Percentiles rank a stretch among this genome's conserved stretches.
Conservation (phyloP, 495 filamentous ascomycete genomes). For the Xylaria grammica region DNA sequence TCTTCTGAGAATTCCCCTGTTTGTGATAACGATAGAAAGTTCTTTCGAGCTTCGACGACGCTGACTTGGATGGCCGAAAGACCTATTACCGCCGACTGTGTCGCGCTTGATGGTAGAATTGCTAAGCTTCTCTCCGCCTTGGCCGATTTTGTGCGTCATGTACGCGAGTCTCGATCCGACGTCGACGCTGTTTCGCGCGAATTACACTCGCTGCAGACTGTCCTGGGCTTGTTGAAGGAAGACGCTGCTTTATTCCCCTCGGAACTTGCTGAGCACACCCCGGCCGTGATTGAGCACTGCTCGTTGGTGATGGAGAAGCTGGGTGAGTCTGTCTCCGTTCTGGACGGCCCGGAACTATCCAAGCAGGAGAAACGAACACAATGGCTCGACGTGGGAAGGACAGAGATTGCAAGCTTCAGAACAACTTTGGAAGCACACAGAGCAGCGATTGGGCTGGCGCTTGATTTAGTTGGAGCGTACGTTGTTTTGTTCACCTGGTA, state of each 20-base stretch:
- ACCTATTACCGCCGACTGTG: constrained; percentile 50
- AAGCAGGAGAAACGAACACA: constrained; percentile 46
- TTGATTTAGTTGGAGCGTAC: constrained; percentile 49
- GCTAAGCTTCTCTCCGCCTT: constrained; percentile 36
- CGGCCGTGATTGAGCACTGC: constrained; percentile 43
- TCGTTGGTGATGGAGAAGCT: constrained; percentile 43
- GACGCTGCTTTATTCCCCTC: constrained; percentile 47
- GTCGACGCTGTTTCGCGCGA: constrained; percentile 53
- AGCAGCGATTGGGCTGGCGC: constrained; percentile 44
- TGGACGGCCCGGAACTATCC: constrained; percentile 37
- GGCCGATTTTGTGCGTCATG: constrained; percentile 47
- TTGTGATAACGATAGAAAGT: not conserved
- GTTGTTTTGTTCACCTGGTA: constrained; percentile 3
- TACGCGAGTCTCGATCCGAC: constrained; percentile 53
- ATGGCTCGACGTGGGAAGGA: constrained; percentile 43
- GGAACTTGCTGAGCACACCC: constrained; percentile 43
- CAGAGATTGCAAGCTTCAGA: constrained; percentile 41
- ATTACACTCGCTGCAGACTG: constrained; percentile 52
- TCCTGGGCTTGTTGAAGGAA: constrained; percentile 51
- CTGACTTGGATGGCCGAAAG: constrained; percentile 39
- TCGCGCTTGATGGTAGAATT: constrained; percentile 43
- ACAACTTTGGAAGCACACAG: constrained; percentile 46
- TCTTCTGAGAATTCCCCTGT: not conserved
- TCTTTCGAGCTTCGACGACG: constrained; percentile 30
- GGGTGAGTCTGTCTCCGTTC: constrained; percentile 36